Conservation (phyloP, 2,329 filamentous ascomycete genomes). For the Hypoxylon sp. region DNA sequence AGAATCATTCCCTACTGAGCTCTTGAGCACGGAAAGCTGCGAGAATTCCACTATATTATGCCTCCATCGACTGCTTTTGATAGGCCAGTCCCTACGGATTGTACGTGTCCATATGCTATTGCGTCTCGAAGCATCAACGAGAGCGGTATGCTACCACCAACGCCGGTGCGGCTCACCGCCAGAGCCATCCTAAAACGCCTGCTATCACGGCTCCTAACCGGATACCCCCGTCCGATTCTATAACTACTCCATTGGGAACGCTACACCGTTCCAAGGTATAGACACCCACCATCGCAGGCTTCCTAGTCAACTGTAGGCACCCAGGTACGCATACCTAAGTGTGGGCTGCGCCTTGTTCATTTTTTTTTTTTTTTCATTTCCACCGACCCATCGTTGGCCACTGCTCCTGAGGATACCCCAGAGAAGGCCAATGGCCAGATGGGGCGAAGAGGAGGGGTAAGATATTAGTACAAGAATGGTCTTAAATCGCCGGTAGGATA, state of each 20-base stretch:
- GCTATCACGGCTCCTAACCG: slow-evolving; percentile 14
- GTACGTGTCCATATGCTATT: slow-evolving; percentile 28
- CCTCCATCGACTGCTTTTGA: slow-evolving; percentile 24
- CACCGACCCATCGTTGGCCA: neutral
- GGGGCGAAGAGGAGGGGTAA: slow-evolving; percentile 24
- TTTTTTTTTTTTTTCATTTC: neutral
- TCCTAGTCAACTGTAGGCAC: slow-evolving; percentile 24
- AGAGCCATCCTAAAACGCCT: slow-evolving; percentile 31
- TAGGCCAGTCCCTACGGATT: slow-evolving; percentile 24
- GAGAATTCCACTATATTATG: slow-evolving; percentile 25
- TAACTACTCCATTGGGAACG: slow-evolving; percentile 19
- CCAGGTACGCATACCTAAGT: no score
- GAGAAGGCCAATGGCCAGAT: neutral
- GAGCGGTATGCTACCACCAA: slow-evolving; percentile 31
- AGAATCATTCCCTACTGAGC: slow-evolving; percentile 10
- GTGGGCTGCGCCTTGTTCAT: slow-evolving; percentile 2
- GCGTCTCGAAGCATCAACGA: slow-evolving; percentile 29
- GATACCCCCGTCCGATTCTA: slow-evolving; percentile 18
- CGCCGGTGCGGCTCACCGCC: slow-evolving; percentile 20
- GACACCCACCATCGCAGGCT: slow-evolving; percentile 1
- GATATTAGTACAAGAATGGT: slow-evolving; percentile 44
- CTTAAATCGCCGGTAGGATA: slow-evolving; percentile 30
- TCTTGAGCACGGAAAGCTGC: slow-evolving; percentile 36
- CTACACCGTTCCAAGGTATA: slow-evolving; percentile 19
- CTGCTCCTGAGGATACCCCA: neutral